These are phyloP conservation scores for Fremontodendron californicum DNA, from an alignment of 345 rosid species.

Conservation along the genomic window DNA sequence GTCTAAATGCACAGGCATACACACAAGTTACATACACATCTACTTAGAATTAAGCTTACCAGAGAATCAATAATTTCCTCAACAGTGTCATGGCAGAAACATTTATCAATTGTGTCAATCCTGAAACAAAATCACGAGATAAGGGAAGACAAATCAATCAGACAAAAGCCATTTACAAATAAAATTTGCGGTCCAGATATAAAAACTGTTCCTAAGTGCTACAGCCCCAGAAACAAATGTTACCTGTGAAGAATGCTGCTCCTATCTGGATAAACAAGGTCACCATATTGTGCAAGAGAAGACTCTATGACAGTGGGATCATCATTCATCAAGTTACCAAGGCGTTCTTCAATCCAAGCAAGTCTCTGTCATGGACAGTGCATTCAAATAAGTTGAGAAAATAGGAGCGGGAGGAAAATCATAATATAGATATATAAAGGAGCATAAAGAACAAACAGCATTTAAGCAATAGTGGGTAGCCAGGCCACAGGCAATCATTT, in stretches of 20 bases:
- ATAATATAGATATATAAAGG: constrained; percentile 16
- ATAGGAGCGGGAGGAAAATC: not conserved
- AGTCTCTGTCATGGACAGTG: constrained; percentile 55
- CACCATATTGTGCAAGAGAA: constrained; percentile 84
- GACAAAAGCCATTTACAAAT: not conserved
- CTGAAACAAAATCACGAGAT: constrained; percentile 36
- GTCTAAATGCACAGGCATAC: not conserved
- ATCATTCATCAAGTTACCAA: constrained; percentile 78
- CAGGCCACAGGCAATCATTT: constrained; percentile 93
- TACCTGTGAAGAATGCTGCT: constrained; percentile 69
- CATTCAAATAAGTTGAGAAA: constrained; percentile 9
- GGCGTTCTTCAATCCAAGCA: constrained; percentile 64
- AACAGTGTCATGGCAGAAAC: constrained; percentile 75
- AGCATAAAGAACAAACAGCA: constrained; percentile 41
- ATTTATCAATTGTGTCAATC: constrained; percentile 73
- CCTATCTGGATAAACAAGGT: constrained; percentile 70
- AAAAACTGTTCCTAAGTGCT: not conserved
- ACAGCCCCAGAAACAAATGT: not conserved
- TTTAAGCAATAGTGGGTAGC: constrained; percentile 81
- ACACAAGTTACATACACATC: not conserved
- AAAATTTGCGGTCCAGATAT: no score
- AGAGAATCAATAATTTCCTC: constrained; percentile 81
- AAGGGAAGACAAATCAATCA: not conserved
- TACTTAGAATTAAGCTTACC: constrained; percentile 42
- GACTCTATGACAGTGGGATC: constrained; percentile 66